Conservation (phyloP, 2,329 filamentous ascomycete genomes). For the Podosphaera xanthii region DNA sequence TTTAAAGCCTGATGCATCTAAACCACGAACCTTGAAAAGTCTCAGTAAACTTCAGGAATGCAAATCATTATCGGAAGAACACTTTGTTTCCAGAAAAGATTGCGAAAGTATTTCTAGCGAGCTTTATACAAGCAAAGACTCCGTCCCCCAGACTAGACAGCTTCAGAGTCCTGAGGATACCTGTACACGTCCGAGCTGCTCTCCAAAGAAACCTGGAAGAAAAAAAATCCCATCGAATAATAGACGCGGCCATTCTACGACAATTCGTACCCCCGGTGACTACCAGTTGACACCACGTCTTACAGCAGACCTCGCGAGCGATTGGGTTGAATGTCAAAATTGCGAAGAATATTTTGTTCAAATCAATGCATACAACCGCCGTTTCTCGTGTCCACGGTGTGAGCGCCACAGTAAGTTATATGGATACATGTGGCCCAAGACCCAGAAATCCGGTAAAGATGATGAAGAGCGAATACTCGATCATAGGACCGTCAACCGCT, state of each 20-base stretch:
- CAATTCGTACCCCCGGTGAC: conserved; percentile 41
- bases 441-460: conserved; percentile 49
- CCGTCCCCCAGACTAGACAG: too few species aligned
- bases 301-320: conserved; percentile 50
- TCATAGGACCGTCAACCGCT: conserved; percentile 70
- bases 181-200: too few species aligned
- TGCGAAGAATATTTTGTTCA: conserved; percentile 73
- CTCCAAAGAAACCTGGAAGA: neutral
- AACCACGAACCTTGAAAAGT: too few species aligned
- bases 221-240: neutral
- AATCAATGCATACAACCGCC: conserved; percentile 66
- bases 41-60: too few species aligned
- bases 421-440: conserved; percentile 91
- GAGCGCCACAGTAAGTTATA: conserved; percentile 92
- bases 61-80: too few species aligned
- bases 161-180: too few species aligned
- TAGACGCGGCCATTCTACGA: neutral
- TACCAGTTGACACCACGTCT: conserved; percentile 64
- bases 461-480: conserved; percentile 53
- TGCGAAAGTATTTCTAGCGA: too few species aligned
- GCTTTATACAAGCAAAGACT: too few species aligned
- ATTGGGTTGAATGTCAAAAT: conserved; percentile 74
- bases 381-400: conserved; percentile 70
- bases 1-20: too few species aligned
- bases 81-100: too few species aligned